Conservation (phyloP, 2,329 filamentous ascomycete species). For the Clarireedia homoeocarpa region DNA sequence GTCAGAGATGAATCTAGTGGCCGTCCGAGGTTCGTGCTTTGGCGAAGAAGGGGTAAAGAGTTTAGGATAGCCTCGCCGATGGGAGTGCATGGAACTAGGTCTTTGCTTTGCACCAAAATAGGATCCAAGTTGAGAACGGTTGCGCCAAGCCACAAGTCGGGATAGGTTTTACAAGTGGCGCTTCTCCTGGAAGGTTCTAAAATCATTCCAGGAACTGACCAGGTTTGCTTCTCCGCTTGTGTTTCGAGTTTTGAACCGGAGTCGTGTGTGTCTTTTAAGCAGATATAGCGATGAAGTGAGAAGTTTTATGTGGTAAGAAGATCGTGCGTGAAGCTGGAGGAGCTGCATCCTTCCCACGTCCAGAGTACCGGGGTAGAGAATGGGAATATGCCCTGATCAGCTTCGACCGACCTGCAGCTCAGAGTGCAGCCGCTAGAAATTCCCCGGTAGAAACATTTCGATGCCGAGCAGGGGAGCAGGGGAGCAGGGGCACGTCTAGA, state of each 20-base stretch:
- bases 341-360: constrained; percentile 6
- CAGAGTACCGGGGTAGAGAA: not conserved
- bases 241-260: not conserved
- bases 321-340: not conserved
- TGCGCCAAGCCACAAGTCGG: not conserved
- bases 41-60: constrained; percentile 2
- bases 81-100: constrained; percentile 4
- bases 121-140: not conserved
- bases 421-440: constrained; percentile 6
- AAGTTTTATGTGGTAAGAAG: not conserved
- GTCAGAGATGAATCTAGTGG: constrained; percentile 5
- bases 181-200: not conserved
- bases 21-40: constrained; percentile 9
- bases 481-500: not conserved
- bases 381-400: not conserved
- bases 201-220: not conserved
- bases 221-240: not conserved
- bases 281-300: not conserved
- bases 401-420: not conserved
- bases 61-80: constrained; percentile 7
- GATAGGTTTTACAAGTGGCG: not conserved
- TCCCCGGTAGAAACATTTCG: constrained; percentile 10
- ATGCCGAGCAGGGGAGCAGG: constrained; percentile 6
- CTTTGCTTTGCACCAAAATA: not conserved
- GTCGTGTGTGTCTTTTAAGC: not conserved